Conservation (phyloP, 176 grass and related monocot species). For the Aegilops tauschii region DNA sequence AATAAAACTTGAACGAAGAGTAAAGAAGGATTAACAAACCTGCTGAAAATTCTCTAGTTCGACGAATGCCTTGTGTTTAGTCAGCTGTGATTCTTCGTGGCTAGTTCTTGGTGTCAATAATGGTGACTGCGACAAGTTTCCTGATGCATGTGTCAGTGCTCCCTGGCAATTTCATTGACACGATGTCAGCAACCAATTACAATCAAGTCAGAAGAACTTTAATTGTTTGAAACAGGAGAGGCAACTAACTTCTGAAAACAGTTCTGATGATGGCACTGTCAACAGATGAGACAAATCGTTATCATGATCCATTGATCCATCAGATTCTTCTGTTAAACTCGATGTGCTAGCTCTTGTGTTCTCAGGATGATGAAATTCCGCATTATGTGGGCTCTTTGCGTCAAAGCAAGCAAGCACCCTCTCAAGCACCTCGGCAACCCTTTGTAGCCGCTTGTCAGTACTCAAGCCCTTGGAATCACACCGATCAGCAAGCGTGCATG, state of each 20-base stretch:
- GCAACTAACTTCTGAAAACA: slow-evolving; percentile 56
- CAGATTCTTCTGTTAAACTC: slow-evolving; percentile 30
- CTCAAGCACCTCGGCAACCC: slow-evolving; percentile 67
- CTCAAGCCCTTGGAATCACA: slow-evolving; percentile 87
- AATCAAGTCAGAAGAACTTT: slow-evolving; percentile 3
- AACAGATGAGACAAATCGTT: slow-evolving; percentile 27
- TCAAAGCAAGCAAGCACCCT: slow-evolving; percentile 59
- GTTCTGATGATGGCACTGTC: slow-evolving; percentile 37
- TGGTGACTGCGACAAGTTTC: slow-evolving; percentile 67
- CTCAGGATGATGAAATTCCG: slow-evolving; percentile 22
- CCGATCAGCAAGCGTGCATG: slow-evolving; percentile 81
- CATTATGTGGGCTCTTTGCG: background rate
- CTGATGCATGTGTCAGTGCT: slow-evolving; percentile 37
- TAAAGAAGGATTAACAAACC: slow-evolving; percentile 30
- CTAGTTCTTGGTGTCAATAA: slow-evolving; percentile 64
- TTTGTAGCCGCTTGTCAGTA: slow-evolving; percentile 67
- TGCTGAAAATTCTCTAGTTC: slow-evolving; percentile 94
- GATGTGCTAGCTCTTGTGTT: slow-evolving; percentile 30
- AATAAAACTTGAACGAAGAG: background rate
- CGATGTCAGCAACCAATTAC: slow-evolving; percentile 17
- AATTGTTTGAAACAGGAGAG: slow-evolving; percentile 10
- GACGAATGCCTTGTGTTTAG: slow-evolving; percentile 57
- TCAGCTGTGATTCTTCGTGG: slow-evolving; percentile 65
- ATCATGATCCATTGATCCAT: slow-evolving; percentile 35
- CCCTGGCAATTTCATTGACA: slow-evolving; percentile 37